Evolutionary conservation across 2,329 filamentous ascomycete species (phyloP).

Genomic region (Penicillium aurantiogriseum): DNA sequence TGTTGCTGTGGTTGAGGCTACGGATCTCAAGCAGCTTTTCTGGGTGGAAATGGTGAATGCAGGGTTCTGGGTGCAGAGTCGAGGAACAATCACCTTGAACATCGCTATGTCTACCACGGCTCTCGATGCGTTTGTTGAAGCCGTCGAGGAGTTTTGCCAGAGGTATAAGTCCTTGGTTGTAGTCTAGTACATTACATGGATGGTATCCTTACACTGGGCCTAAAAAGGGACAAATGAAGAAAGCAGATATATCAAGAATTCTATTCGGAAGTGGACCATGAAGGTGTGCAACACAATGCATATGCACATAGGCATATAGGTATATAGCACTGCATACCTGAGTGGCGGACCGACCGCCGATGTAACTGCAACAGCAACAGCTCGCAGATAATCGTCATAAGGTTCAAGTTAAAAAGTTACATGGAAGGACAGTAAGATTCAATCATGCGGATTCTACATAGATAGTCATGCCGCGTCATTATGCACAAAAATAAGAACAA

Average conservation of each 20-base stretch:
- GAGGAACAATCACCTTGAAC: slow-evolving; percentile 7
- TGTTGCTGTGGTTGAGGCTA: background rate
- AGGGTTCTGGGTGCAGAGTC: slow-evolving; percentile 6
- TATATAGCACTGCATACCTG: background rate
- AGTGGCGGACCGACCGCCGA: background rate
- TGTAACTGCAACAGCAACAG: background rate
- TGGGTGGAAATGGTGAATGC: slow-evolving; percentile 7
- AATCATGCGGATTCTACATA: slow-evolving; percentile 16
- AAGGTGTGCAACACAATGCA: background rate
- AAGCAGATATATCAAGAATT: background rate
- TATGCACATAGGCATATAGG: background rate
- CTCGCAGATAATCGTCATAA: background rate
- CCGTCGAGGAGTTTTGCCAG: background rate
- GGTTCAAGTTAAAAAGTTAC: background rate
- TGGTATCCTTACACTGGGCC: background rate
- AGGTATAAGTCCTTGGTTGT: background rate
- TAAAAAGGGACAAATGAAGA: background rate
- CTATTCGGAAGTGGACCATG: background rate
- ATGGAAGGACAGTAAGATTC: background rate
- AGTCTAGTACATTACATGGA: background rate
- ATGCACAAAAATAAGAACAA: slow-evolving; percentile 24
- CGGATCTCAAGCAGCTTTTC: slow-evolving; percentile 8
- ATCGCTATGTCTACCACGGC: slow-evolving; percentile 3
- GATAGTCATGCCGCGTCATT: slow-evolving; percentile 37
- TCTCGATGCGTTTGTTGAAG: background rate